phyloP scores from a whole-genome alignment of 1,139 yeast species.

The Eremothecium cymbalariae region DNA sequence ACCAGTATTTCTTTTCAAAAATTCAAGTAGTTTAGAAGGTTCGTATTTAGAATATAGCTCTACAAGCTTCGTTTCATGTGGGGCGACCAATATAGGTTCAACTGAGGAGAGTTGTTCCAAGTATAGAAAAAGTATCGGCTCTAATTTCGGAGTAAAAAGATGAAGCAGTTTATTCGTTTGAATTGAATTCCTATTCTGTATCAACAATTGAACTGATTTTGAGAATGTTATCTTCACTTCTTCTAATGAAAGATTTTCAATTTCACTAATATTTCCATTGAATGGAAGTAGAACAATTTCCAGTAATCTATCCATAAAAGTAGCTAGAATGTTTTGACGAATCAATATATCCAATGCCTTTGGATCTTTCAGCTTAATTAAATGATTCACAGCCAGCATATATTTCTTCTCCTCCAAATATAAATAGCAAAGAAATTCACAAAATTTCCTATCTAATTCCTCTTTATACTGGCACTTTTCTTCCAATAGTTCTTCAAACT shows the following conservation, averaged over 20 bases:
- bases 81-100: constrained; percentile 48
- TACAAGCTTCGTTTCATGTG: constrained; percentile 61
- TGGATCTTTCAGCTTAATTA: constrained; percentile 47
- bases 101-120: constrained; percentile 45
- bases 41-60: constrained; percentile 47
- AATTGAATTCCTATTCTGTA: constrained; percentile 59
- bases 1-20: constrained; percentile 40
- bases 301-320: constrained; percentile 45
- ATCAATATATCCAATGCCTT: constrained; percentile 51
- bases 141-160: constrained; percentile 41
- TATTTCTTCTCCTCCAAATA: constrained; percentile 55
- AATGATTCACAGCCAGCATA: constrained; percentile 53
- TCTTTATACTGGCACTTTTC: constrained; percentile 24
- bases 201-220: constrained; percentile 48
- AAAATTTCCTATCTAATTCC: constrained; percentile 32
- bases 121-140: constrained; percentile 52
- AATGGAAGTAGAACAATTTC: constrained; percentile 42
- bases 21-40: constrained; percentile 50
- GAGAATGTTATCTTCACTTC: constrained; percentile 37
- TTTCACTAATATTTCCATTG: constrained; percentile 25
- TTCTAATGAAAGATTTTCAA: constrained; percentile 37
- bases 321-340: constrained; percentile 51
- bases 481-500: constrained; percentile 43
- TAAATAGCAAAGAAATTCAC: constrained; percentile 47
- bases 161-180: constrained; percentile 44